Percentiles rank a stretch among this genome's conserved stretches.
These are phyloP conservation scores for Debaryomycetaceae sp. DNA, from an alignment of 1,139 yeast species.

Conservation along the genomic window DNA sequence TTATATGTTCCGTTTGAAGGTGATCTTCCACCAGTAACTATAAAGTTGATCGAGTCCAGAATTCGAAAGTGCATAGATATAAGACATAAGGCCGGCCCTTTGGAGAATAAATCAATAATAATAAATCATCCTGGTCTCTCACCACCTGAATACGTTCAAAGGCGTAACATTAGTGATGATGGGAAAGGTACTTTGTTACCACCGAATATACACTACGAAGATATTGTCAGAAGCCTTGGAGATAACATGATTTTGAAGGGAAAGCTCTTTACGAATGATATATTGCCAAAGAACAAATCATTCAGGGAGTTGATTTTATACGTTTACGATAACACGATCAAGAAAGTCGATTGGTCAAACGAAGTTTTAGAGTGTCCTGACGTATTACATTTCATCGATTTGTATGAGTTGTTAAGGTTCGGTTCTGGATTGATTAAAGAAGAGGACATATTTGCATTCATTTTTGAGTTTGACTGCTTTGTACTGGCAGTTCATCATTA, in stretches of 20 bases:
- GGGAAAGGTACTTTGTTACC: constrained; percentile 44
- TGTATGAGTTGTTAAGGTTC: constrained; percentile 72
- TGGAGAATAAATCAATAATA: constrained; percentile 26
- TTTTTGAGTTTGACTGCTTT: constrained; percentile 33
- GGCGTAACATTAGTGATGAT: constrained; percentile 24
- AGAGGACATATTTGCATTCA: constrained; percentile 57
- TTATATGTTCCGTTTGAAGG: constrained; percentile 63
- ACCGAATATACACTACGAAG: constrained; percentile 60
- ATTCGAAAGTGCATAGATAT: constrained; percentile 46
- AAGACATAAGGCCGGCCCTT: constrained; percentile 50
- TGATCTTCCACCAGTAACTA: constrained; percentile 57
- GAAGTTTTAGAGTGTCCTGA: constrained; percentile 12
- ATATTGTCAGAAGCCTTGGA: constrained; percentile 56
- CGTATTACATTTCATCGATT: constrained; percentile 35
- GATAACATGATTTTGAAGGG: constrained; percentile 47
- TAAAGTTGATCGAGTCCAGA: constrained; percentile 34
- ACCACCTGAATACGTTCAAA: constrained; percentile 40
- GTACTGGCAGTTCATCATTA: background rate
- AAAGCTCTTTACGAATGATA: constrained; percentile 34
- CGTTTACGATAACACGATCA: constrained; percentile 7
- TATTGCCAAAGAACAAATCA: constrained; percentile 41
- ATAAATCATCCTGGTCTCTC: constrained; percentile 67
- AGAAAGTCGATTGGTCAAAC: constrained; percentile 9
- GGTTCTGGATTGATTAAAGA: constrained; percentile 62
- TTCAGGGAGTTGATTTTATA: constrained; percentile 44